Conservation (phyloP, 345 rosid genomes). For the Trapa incisa region DNA sequence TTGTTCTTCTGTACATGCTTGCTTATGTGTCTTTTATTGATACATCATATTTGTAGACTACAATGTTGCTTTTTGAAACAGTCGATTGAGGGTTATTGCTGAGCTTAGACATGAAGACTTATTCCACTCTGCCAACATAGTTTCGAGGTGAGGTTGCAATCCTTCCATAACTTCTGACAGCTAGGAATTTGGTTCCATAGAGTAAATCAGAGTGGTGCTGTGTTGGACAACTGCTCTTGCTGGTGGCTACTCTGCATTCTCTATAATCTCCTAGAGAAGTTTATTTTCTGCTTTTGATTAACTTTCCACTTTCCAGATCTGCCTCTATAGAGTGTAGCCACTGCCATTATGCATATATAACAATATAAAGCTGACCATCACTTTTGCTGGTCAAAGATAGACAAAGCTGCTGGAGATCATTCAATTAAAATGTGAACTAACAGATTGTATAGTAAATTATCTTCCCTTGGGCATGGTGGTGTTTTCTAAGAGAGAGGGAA, state of each 20-base stretch:
- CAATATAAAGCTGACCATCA: neutral
- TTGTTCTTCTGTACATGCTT: conserved; percentile 1
- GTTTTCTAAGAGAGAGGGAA: neutral
- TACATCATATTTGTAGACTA: neutral
- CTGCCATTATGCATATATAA: neutral
- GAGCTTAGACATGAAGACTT: conserved; percentile 89
- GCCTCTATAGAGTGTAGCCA: neutral
- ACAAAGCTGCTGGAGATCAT: neutral
- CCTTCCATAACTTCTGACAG: neutral
- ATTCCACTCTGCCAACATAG: conserved; percentile 96
- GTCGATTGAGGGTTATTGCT: conserved; percentile 93
- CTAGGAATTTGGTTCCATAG: neutral
- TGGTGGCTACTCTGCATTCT: neutral
- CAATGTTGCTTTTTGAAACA: conserved; percentile 18
- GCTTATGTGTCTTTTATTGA: neutral
- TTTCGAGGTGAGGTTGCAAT: conserved; percentile 57
- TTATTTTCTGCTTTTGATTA: neutral
- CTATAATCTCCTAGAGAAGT: neutral
- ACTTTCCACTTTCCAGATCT: neutral
- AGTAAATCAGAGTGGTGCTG: neutral
- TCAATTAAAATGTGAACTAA: neutral
- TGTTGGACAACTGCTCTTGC: neutral
- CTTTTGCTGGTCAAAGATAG: neutral
- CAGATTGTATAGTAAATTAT: neutral
- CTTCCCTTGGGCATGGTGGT: neutral